phyloP scores from a whole-genome alignment of 768 basidiomycete species.

The Psilocybe sp. region DNA sequence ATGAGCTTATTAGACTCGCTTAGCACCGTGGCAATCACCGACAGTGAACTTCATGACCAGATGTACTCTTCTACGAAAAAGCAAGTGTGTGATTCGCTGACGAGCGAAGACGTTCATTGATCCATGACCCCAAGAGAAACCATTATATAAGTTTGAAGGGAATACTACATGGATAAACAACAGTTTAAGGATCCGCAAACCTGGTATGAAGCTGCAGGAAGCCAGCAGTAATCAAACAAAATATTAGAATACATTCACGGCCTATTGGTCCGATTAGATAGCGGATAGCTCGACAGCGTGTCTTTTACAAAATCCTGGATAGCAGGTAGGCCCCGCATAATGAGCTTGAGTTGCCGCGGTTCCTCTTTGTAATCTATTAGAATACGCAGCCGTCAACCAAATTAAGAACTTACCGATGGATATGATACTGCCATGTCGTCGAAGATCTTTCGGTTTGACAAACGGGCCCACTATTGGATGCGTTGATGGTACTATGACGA shows the following conservation, averaged over 20 bases:
- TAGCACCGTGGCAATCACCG: no score
- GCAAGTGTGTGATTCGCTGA: no score
- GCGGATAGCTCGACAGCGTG: conserved; percentile 10
- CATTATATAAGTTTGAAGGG: no score
- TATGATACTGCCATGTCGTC: conserved; percentile 63
- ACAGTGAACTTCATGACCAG: no score
- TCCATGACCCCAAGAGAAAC: no score
- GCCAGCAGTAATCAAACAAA: not conserved
- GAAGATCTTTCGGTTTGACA: conserved; percentile 40
- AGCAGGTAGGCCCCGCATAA: conserved; percentile 60
- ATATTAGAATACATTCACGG: conserved; percentile 1
- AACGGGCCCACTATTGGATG: conserved; percentile 52
- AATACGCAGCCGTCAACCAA: not conserved
- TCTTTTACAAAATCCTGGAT: conserved; percentile 57
- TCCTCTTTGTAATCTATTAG: conserved; percentile 44
- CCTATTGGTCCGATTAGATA: conserved; percentile 17
- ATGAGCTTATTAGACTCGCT: no score
- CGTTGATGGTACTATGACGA: conserved; percentile 63
- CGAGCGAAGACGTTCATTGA: no score
- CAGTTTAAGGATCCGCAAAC: not conserved
- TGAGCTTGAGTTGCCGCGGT: conserved; percentile 71
- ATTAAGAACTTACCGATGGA: conserved; percentile 48
- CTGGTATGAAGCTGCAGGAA: not conserved
- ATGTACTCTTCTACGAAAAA: no score
- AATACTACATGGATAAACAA: no score